phyloP scores from a whole-genome alignment of 176 grass and related monocot species.

The Puccinellia tenuiflora region DNA sequence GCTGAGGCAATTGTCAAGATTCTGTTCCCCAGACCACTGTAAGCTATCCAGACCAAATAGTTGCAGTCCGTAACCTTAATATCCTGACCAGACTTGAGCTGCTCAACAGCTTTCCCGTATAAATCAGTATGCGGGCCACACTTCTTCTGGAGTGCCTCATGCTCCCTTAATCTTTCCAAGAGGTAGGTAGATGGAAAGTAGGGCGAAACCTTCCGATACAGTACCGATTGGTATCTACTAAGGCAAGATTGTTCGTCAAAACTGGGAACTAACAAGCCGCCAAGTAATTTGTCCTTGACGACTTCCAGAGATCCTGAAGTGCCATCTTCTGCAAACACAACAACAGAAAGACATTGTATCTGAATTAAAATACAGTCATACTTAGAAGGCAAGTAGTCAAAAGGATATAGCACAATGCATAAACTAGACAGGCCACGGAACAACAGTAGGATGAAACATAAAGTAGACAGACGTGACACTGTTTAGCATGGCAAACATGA shows the following conservation, averaged over 20 bases:
- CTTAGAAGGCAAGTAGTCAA: background rate
- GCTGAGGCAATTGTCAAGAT: constrained; percentile 51
- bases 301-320: constrained; percentile 5
- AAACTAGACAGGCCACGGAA: no score
- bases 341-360: background rate
- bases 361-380: background rate
- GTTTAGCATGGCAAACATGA: no score
- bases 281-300: constrained; percentile 37
- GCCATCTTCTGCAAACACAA: background rate
- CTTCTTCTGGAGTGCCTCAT: constrained; percentile 67
- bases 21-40: constrained; percentile 62
- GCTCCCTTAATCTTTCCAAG: constrained; percentile 51
- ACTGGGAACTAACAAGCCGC: constrained; percentile 45
- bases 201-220: constrained; percentile 46
- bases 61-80: constrained; percentile 35
- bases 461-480: no score
- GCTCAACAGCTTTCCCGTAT: constrained; percentile 43
- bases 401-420: no score
- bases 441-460: no score
- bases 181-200: constrained; percentile 47
- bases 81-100: constrained; percentile 40
- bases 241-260: constrained; percentile 54
- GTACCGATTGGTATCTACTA: constrained; percentile 49
- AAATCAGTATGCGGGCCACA: constrained; percentile 48
- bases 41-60: constrained; percentile 58